phyloP scores from a whole-genome alignment of 2,329 filamentous ascomycete species.

The Colletotrichum falcatum region DNA sequence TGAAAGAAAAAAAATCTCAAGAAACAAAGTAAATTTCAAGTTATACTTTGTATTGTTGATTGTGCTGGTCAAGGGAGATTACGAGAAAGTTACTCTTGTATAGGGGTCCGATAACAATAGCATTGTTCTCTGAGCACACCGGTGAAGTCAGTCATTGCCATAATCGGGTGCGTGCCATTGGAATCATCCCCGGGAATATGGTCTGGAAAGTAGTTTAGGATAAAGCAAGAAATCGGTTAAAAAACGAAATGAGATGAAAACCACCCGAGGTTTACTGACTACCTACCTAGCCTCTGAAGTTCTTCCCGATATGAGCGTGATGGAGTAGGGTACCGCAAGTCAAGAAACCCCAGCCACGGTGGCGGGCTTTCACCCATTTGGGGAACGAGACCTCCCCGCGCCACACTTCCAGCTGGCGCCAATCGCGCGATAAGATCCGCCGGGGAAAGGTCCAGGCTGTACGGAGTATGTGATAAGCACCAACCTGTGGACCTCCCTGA shows the following conservation, averaged over 20 bases:
- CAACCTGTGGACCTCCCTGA: constrained; percentile 6
- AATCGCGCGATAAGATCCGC: constrained; percentile 33
- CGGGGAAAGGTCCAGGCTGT: constrained; percentile 24
- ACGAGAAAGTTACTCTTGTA: neutral
- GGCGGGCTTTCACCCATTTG: constrained; percentile 10
- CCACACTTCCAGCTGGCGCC: constrained; percentile 34
- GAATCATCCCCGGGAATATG: neutral
- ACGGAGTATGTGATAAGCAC: constrained; percentile 35
- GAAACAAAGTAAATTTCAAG: neutral
- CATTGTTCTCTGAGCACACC: neutral
- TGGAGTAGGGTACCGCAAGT: neutral
- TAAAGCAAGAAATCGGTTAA: neutral
- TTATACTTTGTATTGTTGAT: neutral
- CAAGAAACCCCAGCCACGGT: constrained; percentile 35
- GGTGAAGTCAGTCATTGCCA: no score
- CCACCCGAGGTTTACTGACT: neutral
- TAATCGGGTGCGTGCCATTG: neutral
- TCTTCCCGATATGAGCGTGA: neutral
- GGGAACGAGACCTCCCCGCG: constrained; percentile 3
- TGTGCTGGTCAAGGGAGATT: no score
- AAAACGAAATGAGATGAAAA: no score
- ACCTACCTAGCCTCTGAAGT: no score
- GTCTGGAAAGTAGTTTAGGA: neutral
- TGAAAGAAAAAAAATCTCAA: neutral
- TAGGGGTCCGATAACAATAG: neutral